phyloP scores from a whole-genome alignment of 2,329 filamentous ascomycete genomes.

The Aspergillus aculeatinus region DNA sequence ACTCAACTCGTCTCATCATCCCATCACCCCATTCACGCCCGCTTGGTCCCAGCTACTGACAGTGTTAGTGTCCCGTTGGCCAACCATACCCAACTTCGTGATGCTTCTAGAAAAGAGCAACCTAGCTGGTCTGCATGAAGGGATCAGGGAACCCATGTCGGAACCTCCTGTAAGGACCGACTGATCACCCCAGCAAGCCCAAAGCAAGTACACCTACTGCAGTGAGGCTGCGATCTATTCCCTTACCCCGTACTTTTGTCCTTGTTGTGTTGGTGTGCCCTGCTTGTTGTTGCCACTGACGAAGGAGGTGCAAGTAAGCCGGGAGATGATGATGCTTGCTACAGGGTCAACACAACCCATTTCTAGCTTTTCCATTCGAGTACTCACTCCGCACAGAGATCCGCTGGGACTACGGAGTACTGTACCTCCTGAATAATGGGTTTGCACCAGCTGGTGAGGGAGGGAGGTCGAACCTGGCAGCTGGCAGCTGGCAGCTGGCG shows the following conservation, averaged over 20 bases:
- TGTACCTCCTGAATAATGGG: background rate
- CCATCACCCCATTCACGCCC: background rate
- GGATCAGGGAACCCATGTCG: constrained; percentile 1
- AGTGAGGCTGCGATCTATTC: background rate
- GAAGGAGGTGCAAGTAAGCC: background rate
- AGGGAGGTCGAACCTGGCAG: no score
- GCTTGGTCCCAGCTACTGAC: no score
- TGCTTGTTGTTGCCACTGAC: background rate
- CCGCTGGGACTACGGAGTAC: background rate
- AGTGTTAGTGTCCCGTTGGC: background rate
- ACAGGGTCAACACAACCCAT: no score
- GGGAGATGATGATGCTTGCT: no score
- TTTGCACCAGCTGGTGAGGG: no score
- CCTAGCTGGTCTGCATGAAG: background rate
- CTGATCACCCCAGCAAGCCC: background rate
- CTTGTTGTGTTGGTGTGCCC: background rate
- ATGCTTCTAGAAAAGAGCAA: constrained; percentile 19
- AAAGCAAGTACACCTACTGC: background rate
- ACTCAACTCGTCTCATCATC: background rate
- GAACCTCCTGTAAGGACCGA: constrained; percentile 8
- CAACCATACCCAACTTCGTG: background rate
- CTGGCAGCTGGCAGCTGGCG: no score
- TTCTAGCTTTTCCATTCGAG: background rate
- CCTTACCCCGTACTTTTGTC: background rate
- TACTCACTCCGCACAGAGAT: background rate